Base-by-base conservation (phyloP, 2,329 filamentous ascomycete species). In the Hypoxylon sp. region DNA sequence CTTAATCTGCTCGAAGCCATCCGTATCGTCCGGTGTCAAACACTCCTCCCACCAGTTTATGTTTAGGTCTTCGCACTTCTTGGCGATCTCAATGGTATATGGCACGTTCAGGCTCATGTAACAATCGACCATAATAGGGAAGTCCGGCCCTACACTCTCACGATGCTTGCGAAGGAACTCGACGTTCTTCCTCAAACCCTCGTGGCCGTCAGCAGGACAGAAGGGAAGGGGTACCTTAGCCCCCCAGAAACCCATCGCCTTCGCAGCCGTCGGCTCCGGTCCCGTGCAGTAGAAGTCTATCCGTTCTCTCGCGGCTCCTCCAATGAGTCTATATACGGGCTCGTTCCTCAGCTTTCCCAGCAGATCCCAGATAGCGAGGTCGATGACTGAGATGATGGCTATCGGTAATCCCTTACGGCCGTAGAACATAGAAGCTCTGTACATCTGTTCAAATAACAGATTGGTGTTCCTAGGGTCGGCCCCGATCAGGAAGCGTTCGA, bases 21-120 rank as follows among this genome's bases (percentile, higher is more conserved):
- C 94, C 51, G 92, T 93, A 82, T 98, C 94, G 80, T 98, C 94
- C 10, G 94, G 94, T 30, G 90, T 92, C 69, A 98, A 83, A 71
- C 93, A 97, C 83, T 98, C 94, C 83, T 98, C 94, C 93, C 93
- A 97, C 94, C 94, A 98, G 83, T 97, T 94, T 79, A 98, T 94
- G 80, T 95, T 87, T 72, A 97, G 87, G 73, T 94, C 90, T 74
- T 93, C 88, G 77, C 91, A 93, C 56, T 90, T 91, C 81, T 94
- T 92, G 67, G 92, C 94, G 23, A 98, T 86, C 80, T 97, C 91
- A 73, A 98, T 97, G 3, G 93, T 97, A 82, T 98, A 98, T 0
- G 92, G 84, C 25, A 98, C 94, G 75, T 94, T 97, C 76, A 98
- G 84, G 73, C 92, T 94, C 94, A 98, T 98, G 82, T 97, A 98